phyloP scores from a whole-genome alignment of 2,329 filamentous ascomycete species.

The Colletotrichum aenigma region DNA sequence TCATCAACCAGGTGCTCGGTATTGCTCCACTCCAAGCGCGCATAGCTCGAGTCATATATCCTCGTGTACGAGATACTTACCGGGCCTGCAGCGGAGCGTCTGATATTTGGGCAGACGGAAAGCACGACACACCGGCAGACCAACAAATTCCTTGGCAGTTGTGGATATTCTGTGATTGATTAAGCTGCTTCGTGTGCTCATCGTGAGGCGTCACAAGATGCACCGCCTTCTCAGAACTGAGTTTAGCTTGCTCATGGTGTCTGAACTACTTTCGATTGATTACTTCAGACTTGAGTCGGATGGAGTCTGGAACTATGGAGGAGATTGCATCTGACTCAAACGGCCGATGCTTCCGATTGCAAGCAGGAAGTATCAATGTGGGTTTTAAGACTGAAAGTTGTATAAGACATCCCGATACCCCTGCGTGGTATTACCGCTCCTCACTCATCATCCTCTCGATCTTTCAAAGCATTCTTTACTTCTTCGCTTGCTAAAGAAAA shows the following conservation, averaged over 20 bases:
- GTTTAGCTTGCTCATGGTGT: not conserved
- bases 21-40: not conserved
- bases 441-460: not conserved
- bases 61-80: not conserved
- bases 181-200: not conserved
- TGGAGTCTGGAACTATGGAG: not conserved
- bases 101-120: not conserved
- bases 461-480: not conserved
- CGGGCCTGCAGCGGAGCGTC: not conserved
- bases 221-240: not conserved
- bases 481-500: not conserved
- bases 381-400: not conserved
- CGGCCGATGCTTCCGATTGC: not conserved
- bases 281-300: not conserved
- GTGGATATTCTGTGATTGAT: not conserved
- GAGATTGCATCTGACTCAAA: not conserved
- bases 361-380: not conserved
- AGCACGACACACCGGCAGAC: not conserved
- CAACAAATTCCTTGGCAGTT: not conserved
- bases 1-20: not conserved
- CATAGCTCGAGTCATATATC: not conserved
- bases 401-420: not conserved
- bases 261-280: not conserved
- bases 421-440: not conserved
- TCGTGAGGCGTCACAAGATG: not conserved